A percentile compares a stretch with the other conserved stretches of the same genome.
These are phyloP conservation scores for Lactarius tabidus DNA, from an alignment of 768 basidiomycete genomes.

Conservation along the genomic window DNA sequence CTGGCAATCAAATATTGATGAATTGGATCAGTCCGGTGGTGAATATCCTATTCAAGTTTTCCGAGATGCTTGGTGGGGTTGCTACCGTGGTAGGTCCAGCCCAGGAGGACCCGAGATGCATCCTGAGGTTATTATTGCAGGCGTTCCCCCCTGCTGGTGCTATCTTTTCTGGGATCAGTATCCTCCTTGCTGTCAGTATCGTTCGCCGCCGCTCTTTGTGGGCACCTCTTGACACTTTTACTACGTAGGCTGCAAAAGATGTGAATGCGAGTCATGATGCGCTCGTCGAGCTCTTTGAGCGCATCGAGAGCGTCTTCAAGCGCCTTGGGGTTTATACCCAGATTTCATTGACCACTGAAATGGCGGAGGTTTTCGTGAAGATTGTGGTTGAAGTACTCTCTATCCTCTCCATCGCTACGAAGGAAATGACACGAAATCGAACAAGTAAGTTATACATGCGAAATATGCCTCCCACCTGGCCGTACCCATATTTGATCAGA, in stretches of 20 bases:
- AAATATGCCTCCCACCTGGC: too few relatives aligned
- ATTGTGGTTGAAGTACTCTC: slow-evolving; percentile 6
- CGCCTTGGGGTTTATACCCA: slow-evolving; percentile 4
- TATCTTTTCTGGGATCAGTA: neutral
- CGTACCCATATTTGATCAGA: neutral
- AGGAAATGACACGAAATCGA: neutral
- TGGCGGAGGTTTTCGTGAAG: neutral
- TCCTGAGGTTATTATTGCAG: too few relatives aligned
- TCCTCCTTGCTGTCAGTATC: slow-evolving; percentile 1
- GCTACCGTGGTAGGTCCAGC: too few relatives aligned
- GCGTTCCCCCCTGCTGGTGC: neutral
- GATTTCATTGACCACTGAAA: neutral
- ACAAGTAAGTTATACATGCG: neutral
- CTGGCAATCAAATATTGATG: too few relatives aligned
- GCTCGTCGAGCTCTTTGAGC: slow-evolving; percentile 5
- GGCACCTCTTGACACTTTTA: neutral
- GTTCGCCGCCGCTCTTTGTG: neutral
- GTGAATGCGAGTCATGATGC: neutral
- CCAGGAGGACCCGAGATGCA: too few relatives aligned
- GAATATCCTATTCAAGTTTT: too few relatives aligned
- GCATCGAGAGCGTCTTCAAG: neutral
- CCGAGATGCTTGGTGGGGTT: too few relatives aligned
- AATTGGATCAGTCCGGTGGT: too few relatives aligned
- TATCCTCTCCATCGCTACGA: slow-evolving; percentile 1
- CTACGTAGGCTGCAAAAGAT: neutral